Percentiles rank a stretch among this genome's conserved stretches.
These are phyloP conservation scores for Scutellaria baicalensis DNA, from an alignment of 257 asterid genomes.

Conservation along the genomic window DNA sequence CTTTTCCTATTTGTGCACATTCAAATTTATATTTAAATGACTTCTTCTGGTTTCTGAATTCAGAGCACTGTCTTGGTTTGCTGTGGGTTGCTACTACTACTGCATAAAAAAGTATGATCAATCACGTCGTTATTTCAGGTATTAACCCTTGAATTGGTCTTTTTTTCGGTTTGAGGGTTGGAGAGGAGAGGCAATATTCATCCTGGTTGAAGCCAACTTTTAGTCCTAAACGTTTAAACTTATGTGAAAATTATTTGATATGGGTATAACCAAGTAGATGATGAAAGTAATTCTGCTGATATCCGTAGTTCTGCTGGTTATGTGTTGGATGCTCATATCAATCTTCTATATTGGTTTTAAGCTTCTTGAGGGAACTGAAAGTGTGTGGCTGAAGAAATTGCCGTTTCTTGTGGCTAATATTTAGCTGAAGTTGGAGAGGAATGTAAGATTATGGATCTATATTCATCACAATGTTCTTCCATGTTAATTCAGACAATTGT, in stretches of 20 bases:
- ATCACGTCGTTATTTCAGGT: slow-evolving; percentile 96
- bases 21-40: slow-evolving; percentile 10
- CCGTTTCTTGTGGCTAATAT: background rate
- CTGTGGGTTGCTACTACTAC: slow-evolving; percentile 97
- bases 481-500: background rate
- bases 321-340: background rate
- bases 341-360: background rate
- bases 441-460: background rate
- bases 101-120: slow-evolving; percentile 90
- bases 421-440: background rate
- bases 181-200: background rate
- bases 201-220: background rate
- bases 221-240: background rate
- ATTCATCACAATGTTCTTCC: background rate
- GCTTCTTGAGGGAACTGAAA: background rate
- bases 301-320: background rate
- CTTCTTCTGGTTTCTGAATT: slow-evolving; percentile 22
- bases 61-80: slow-evolving; percentile 98
- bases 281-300: background rate
- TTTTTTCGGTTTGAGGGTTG: background rate
- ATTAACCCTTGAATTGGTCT: slow-evolving; percentile 4
- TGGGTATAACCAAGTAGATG: background rate
- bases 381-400: background rate
- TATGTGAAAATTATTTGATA: background rate
- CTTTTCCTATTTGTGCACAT: slow-evolving; percentile 5